Conservation (phyloP, 768 basidiomycete species). For the Leccinum arenicola region DNA sequence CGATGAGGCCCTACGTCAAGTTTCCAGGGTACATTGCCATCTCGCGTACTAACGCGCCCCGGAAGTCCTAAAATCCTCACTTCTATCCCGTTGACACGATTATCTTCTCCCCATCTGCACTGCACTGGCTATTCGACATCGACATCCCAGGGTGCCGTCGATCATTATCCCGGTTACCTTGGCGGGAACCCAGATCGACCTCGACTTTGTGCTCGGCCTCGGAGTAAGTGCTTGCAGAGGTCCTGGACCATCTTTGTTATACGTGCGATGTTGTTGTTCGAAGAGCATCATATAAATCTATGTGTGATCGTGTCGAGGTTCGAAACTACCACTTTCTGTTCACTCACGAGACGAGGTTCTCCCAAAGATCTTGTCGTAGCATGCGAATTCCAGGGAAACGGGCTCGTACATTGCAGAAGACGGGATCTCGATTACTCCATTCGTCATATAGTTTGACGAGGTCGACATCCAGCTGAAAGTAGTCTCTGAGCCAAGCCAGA, state of each 20-base stretch:
- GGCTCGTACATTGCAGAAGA: slow-evolving; percentile 63
- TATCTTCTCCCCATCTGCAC: too few species aligned
- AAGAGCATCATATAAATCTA: slow-evolving; percentile 97
- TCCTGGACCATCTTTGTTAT: slow-evolving; percentile 92
- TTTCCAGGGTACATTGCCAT: too few species aligned
- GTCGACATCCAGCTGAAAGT: slow-evolving; percentile 85
- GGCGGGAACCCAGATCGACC: too few species aligned
- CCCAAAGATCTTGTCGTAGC: slow-evolving; percentile 92
- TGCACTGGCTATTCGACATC: too few species aligned
- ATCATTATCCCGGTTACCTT: too few species aligned
- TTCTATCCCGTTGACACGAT: too few species aligned
- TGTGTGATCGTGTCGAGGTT: slow-evolving; percentile 9
- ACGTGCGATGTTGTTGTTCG: slow-evolving; percentile 93
- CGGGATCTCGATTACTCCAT: slow-evolving; percentile 72
- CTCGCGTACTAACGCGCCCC: too few species aligned
- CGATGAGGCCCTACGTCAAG: too few species aligned
- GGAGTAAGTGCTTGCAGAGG: slow-evolving; percentile 63
- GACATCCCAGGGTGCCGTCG: too few species aligned
- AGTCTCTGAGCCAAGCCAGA: slow-evolving; percentile 72
- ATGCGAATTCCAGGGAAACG: slow-evolving; percentile 83
- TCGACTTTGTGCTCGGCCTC: too few species aligned
- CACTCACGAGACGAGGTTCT: slow-evolving; percentile 88
- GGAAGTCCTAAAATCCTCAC: too few species aligned
- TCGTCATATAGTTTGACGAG: slow-evolving; percentile 66
- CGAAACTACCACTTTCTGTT: slow-evolving; percentile 2